Evolutionary conservation across 2,329 filamentous ascomycete species (phyloP), one percentile per base, ranked within the genome.

Genomic region (Colletotrichum sansevieriae): DNA sequence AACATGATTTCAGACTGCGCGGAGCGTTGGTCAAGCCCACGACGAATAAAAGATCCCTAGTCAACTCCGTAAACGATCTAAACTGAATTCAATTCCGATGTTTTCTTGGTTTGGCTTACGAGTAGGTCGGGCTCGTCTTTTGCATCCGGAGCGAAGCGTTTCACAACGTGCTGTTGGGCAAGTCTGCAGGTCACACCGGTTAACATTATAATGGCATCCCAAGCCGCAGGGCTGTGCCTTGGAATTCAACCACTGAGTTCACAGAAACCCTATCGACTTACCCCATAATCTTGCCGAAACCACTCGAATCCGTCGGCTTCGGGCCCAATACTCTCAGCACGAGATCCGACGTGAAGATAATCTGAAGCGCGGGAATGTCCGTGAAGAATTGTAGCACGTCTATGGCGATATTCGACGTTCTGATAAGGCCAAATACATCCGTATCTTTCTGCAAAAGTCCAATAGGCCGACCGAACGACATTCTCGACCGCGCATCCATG

Each of bases 251-350:
- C 18, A 18, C 18, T 18, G 18, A 18, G 18, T 18, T 18, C 18
- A 18, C 18, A 18, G 18, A 18, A 18, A 18, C 18, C 18, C 18
- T n/a, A 6, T 47, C 5, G 35, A 39, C 39, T 37, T 18, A 63
- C 64, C 58, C 58, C 64, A 67, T 63, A 20, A 67, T 49, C 25
- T 67, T 67, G 2, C 64, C 64, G 8, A 67, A 67, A 22, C 64
- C 64, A 51, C 41, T 63, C 51, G 7, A 15, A 33, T 67, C 59
- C 1, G 64, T 67, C 2, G 64, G 33, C 12, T 67, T 67, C 1
- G 64, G 59, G 1, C 64, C 64, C 20, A 66, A 41, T 2, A 67
- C 3, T 8, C 52, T 2, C 11, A 63, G 11, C 3, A 63, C 3
- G 8, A 56, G 11, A n/a, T 67, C 18, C 15, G 64, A 67, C 2